Conservation (phyloP, 441 rosid genomes). For the Viola pubescens region DNA sequence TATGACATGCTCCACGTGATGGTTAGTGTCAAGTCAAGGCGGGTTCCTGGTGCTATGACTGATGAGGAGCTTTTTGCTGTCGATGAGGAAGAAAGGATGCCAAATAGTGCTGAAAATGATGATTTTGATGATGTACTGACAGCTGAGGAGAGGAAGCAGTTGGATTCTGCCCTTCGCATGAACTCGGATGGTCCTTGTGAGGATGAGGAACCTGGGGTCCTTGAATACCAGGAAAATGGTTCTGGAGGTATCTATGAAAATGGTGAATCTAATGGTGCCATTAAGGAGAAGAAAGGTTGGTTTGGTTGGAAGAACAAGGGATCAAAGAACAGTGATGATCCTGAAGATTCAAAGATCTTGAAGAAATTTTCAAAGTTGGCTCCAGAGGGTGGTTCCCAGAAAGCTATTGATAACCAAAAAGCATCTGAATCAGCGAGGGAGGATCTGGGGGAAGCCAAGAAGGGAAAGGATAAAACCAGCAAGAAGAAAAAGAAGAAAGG, state of each 20-base stretch:
- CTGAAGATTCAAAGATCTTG: constrained; percentile 63
- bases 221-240: constrained; percentile 51
- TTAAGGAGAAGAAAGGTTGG: constrained; percentile 91
- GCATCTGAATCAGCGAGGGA: constrained; percentile 52
- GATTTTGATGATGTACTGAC: constrained; percentile 80
- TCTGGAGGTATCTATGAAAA: constrained; percentile 42
- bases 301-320: constrained; percentile 92
- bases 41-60: constrained; percentile 99
- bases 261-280: constrained; percentile 48
- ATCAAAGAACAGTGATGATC: constrained; percentile 50
- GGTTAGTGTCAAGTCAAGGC: constrained; percentile 95
- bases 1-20: constrained; percentile 96
- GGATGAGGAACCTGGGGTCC: constrained; percentile 59
- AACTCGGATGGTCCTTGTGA: constrained; percentile 56
- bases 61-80: constrained; percentile 92
- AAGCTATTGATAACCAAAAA: constrained; percentile 46
- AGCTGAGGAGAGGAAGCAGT: constrained; percentile 77
- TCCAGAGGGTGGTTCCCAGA: constrained; percentile 62
- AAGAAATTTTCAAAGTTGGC: constrained; percentile 75
- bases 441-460: constrained; percentile 47
- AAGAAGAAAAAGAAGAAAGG: constrained; percentile 84
- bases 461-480: constrained; percentile 63
- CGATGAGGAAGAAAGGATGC: constrained; percentile 63
- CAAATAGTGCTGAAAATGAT: constrained; percentile 50
- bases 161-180: constrained; percentile 65